Evolutionary conservation across 192 early-diverging fungal species (phyloP), one percentile per base, ranked within the genome.

Genomic region (Chytriomyces confervae): DNA sequence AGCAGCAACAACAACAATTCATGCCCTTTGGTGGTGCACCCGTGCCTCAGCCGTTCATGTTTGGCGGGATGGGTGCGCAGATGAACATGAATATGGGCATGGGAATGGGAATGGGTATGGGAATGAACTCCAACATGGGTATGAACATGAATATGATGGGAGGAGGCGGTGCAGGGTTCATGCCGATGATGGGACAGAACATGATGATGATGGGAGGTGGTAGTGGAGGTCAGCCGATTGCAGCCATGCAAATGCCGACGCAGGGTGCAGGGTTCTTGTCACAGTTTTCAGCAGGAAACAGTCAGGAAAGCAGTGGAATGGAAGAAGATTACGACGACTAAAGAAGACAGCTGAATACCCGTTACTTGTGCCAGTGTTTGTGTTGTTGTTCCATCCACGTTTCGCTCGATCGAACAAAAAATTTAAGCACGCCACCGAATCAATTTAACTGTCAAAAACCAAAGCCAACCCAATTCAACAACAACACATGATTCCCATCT

Each of bases 61-160:
- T 73, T 73, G 72, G 72, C 3, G 60, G 60, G 1, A 61, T 62
- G 60, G 57, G 57, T 20, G 60, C 53, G 27, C n/a, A 48, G 43
- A 44, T 18, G 18, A 24, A 48, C 2, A 62, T 73, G 16, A 61
- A 73, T 43, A 24, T 46, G 57, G 13, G 6, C 7, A 66, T 64
- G 76, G 72, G 50, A 11, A 44, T 27, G 77, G 72, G 53, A 36
- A 81, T 47, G 69, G 74, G 47, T 64, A 81, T 72, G 80, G 51
- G 36, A 9, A 70, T 70, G 80, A 79, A 57, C 5, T 2, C 16
- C 3, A 44, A 44, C 69, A 27, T 20, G 53, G 69, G 69, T 27
- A 71, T 71, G 69, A 50, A 20, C 20, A 36, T 57, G 11, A 29
- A 24, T 1, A 43, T 43, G 43, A 20, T 24, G 16, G 49, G 69